Evolutionary conservation across 2,329 filamentous ascomycete genomes (phyloP).

Genomic region (Aspergillus hiratsukae): DNA sequence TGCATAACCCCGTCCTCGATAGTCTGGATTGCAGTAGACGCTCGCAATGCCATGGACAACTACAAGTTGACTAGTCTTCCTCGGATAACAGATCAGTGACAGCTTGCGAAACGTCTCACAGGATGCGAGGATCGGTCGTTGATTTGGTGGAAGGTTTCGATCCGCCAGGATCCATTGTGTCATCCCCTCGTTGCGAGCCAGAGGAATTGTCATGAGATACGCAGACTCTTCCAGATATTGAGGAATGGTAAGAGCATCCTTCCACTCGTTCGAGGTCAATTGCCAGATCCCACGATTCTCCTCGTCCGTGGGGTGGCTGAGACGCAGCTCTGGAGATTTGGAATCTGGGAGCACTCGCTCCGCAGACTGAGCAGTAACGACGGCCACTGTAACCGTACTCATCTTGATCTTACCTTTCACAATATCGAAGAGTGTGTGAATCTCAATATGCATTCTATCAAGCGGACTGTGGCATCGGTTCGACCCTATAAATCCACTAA

Average conservation of each 20-base stretch:
- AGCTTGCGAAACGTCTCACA: constrained; percentile 63
- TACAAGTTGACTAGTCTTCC: constrained; percentile 24
- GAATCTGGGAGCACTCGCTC: constrained; percentile 5
- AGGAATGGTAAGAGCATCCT: constrained; percentile 49
- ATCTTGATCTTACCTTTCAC: too few relatives aligned
- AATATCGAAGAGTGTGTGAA: too few relatives aligned
- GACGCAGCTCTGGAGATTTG: constrained; percentile 20
- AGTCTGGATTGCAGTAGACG: constrained; percentile 17
- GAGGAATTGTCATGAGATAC: constrained; percentile 54
- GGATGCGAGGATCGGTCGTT: constrained; percentile 56
- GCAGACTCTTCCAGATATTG: constrained; percentile 59
- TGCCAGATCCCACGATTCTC: constrained; percentile 56
- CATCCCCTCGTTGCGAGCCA: constrained; percentile 56
- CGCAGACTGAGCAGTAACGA: too few relatives aligned
- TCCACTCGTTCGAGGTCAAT: constrained; percentile 56
- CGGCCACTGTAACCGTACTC: too few relatives aligned
- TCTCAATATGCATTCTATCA: too few relatives aligned
- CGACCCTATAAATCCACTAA: too few relatives aligned
- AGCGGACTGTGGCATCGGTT: too few relatives aligned
- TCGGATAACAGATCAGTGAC: constrained; percentile 44
- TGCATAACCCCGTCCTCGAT: constrained; percentile 18
- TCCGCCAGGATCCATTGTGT: constrained; percentile 63
- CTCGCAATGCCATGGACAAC: constrained; percentile 21
- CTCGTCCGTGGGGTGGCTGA: constrained; percentile 53
- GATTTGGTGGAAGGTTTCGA: constrained; percentile 30